Base-by-base conservation (phyloP, 192 early-diverging fungal species). In the Coemansia interrupta region DNA sequence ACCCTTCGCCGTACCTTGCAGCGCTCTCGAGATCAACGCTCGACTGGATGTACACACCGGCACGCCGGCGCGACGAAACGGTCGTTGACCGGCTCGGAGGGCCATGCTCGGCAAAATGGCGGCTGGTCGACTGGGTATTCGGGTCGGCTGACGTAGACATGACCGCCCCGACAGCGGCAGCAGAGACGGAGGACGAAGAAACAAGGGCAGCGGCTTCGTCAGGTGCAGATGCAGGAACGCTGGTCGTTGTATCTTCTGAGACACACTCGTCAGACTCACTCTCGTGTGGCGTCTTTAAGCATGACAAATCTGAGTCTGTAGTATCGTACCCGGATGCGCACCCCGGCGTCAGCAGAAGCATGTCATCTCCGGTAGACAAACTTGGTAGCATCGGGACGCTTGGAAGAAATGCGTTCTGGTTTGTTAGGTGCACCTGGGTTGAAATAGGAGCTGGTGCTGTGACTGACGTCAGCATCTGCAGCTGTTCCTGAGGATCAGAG, bases 1-100 rank as follows among this genome's bases (percentile, higher is more conserved):
- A 78, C 0, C 75, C 75, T 40, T 78, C 75, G 39, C 75, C 75
- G 41, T 68, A 72, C 17, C 75, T 65, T 30, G 75, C 61, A 2
- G 61, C 66, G 14, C 59, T 72, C 44, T 68, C 65, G 24, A 67
- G 4, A 39, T 78, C 75, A 12, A 50, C 55, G 38, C 23, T 54
- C 13, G 70, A 42, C 59, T 78, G 75, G 29, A 78, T 78, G 20
- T 78, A 72, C 23, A 78, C 75, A 22, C 42, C 48, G 13, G 38
- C 26, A 1, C 61, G 69, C 20, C 55, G 54, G 7, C 66, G 54
- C 20, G 46, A 57, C 2, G 58, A 58, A 10, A 42, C 49, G 0
- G 62, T 43, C 13, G 54, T 50, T 2, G 60, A 63, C 17, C 62
- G 45, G 42, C 75, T 68, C 13, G 58, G 55, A 1, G 75, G 39